phyloP scores from a whole-genome alignment of 768 basidiomycete genomes.

The Antrodiella citrinella region DNA sequence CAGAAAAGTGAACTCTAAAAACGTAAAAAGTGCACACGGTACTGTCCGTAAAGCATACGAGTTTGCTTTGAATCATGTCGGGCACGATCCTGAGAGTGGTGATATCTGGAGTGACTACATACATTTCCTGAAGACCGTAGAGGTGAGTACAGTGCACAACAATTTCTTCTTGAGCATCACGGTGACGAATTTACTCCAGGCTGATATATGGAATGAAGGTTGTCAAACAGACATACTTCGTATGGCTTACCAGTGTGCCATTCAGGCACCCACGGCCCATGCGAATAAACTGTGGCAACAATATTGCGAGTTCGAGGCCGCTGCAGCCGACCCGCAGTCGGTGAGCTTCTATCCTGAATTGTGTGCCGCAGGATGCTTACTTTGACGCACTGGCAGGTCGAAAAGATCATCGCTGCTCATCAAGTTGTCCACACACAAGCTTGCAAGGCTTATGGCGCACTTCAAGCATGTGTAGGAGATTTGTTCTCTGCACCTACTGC shows the following conservation, averaged over 20 bases:
- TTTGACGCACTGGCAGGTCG: slow-evolving; percentile 43
- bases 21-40: slow-evolving; percentile 55
- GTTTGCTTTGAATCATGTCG: slow-evolving; percentile 81
- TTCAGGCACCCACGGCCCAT: slow-evolving; percentile 89
- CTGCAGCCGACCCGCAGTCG: slow-evolving; percentile 52
- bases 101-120: slow-evolving; percentile 94
- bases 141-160: slow-evolving; percentile 37
- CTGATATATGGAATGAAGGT: too few relatives aligned
- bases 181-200: too few relatives aligned
- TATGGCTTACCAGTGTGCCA: slow-evolving; percentile 85
- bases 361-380: not conserved
- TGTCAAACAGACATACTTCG: slow-evolving; percentile 35
- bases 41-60: slow-evolving; percentile 84
- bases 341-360: slow-evolving; percentile 11
- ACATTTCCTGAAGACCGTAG: slow-evolving; percentile 74
- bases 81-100: slow-evolving; percentile 88
- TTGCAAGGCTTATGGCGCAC: slow-evolving; percentile 73
- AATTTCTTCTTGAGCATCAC: not conserved
- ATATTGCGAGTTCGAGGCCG: slow-evolving; percentile 78
- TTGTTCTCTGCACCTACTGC: slow-evolving; percentile 44
- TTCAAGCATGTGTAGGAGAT: slow-evolving; percentile 58
- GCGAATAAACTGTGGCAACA: slow-evolving; percentile 90
- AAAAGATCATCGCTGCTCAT: slow-evolving; percentile 91
- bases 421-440: slow-evolving; percentile 93
- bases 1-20: slow-evolving; percentile 60